These are phyloP conservation scores for Cutaneotrichosporon daszewskae DNA, from an alignment of 1,284 basidiomycete genomes.

Conservation along the genomic window DNA sequence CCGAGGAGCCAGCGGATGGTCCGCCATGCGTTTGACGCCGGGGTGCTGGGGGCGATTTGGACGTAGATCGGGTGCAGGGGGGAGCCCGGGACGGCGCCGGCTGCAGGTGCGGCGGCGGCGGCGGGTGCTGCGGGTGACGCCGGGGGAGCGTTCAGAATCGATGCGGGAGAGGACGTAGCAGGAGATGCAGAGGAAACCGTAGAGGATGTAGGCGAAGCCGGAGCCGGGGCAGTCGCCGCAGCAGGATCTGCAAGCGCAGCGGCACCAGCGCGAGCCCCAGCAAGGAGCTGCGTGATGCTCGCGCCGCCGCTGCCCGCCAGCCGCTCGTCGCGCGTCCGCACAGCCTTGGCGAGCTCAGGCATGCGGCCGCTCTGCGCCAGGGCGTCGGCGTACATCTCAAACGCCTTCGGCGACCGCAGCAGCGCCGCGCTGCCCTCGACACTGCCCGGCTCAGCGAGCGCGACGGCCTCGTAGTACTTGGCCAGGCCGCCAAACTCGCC, in stretches of 20 bases:
- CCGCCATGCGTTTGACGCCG: conserved; percentile 27
- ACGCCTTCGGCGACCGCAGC: conserved; percentile 29
- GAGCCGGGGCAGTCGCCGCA: neutral
- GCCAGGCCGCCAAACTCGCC: conserved; percentile 30
- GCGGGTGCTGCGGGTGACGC: conserved; percentile 2
- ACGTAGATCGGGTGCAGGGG: conserved; percentile 43
- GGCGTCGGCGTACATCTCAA: conserved; percentile 30
- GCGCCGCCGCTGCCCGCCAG: conserved; percentile 2
- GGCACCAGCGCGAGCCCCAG: neutral
- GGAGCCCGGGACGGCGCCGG: conserved; percentile 24
- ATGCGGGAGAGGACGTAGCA: conserved; percentile 23
- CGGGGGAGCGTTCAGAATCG: neutral
- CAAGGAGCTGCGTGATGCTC: no score
- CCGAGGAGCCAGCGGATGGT: conserved; percentile 34
- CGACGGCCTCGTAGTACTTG: conserved; percentile 39
- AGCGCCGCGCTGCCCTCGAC: conserved; percentile 23
- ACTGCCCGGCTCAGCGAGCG: conserved; percentile 13
- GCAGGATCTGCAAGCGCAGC: conserved; percentile 1
- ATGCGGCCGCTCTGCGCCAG: conserved; percentile 29
- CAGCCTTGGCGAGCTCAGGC: conserved; percentile 25
- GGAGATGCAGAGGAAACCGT: neutral
- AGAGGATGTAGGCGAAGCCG: neutral
- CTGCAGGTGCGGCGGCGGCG: conserved; percentile 30
- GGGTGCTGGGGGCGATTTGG: conserved; percentile 38
- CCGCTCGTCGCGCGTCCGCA: conserved; percentile 30